These are phyloP conservation scores for Moringa oleifera DNA, from an alignment of 345 rosid genomes.

Conservation along the genomic window DNA sequence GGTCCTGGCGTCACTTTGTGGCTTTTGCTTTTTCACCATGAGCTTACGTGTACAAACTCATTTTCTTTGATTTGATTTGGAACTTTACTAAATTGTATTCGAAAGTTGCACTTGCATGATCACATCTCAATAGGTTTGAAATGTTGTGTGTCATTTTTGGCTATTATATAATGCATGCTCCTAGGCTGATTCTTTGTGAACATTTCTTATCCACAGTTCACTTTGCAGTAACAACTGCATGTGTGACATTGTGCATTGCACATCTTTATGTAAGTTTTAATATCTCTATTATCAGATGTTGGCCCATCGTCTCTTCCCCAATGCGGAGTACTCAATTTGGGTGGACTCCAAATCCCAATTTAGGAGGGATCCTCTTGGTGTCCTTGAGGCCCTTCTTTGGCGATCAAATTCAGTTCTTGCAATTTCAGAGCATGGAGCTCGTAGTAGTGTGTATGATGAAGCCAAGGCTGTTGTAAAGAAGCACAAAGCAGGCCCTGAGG, in stretches of 20 bases:
- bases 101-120: background rate
- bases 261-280: conserved; percentile 7
- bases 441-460: conserved; percentile 89
- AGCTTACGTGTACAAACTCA: background rate
- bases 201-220: conserved; percentile 1
- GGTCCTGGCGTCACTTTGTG: background rate
- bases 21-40: background rate
- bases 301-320: conserved; percentile 85
- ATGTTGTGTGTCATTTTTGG: background rate
- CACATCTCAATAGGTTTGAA: background rate
- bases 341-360: conserved; percentile 97
- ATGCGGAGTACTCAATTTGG: conserved; percentile 80
- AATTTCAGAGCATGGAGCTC: conserved; percentile 96
- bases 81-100: background rate
- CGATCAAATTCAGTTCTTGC: conserved; percentile 80
- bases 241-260: conserved; percentile 1
- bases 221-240: conserved; percentile 6
- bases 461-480: conserved; percentile 84
- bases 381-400: conserved; percentile 88
- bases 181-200: background rate
- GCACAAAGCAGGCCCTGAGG: conserved; percentile 90
- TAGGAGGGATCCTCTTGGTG: conserved; percentile 92
- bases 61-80: background rate
- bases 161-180: background rate
- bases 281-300: conserved; percentile 55